Evolutionary conservation across 2,329 filamentous ascomycete genomes (phyloP), one percentile per base, ranked within the genome.

Genomic region (Herpotrichia juniperi): DNA sequence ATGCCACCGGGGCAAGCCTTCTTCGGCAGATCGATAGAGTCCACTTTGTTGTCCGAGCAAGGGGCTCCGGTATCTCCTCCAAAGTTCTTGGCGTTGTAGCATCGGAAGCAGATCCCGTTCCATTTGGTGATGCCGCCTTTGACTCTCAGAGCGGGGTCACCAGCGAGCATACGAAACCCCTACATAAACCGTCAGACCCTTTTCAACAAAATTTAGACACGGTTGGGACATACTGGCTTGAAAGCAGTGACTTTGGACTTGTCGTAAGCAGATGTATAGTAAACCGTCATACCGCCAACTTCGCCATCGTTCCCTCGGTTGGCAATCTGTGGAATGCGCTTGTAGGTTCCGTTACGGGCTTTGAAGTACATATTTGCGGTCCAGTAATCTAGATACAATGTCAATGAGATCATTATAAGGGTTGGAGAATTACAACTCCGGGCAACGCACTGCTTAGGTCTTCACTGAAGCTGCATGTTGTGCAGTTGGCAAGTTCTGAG

Each of bases 151-250:
- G 40, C 9, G 6, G 68, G 59, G 42, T 77, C 64, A 19, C 75
- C 76, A 24, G 76, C 66, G 37, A 77, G 68, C 75, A 77, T 78
- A 17, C 76, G 72, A 65, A 78, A 78, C 2, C 76, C 76, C 55
- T 72, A 5, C 5, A 4, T 6, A 4, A 32, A 31, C 8, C 16
- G 17, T 39, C 10, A 39, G 34, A n/a, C n/a, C n/a, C n/a, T n/a
- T n/a, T n/a, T n/a, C n/a, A n/a, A n/a, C n/a, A n/a, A n/a, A n/a
- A n/a, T n/a, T n/a, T 8, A 32, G 16, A n/a, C 11, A 32, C 14
- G 30, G 9, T 9, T n/a, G n/a, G n/a, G 39, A 49, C 45, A 14
- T 35, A 46, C 53, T 24, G 49, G 72, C 49, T 75, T 70, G 55
- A 76, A 76, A 10, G 73, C 74, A 16, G 71, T 76, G 30, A 74